These are phyloP conservation scores for Fraxinus greggii DNA, from an alignment of 305 asterid species.

Conservation along the genomic window DNA sequence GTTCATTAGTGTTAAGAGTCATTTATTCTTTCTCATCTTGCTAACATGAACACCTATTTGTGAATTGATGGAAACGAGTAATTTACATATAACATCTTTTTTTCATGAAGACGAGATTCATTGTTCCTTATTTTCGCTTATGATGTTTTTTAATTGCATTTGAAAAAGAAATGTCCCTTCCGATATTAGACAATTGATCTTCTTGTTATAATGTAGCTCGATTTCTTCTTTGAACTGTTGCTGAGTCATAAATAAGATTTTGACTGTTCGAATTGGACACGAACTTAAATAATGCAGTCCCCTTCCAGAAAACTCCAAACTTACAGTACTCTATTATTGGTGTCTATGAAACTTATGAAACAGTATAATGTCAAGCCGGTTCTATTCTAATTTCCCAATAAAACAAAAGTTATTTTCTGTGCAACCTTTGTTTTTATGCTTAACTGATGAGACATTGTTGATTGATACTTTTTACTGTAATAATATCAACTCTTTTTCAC, in stretches of 20 bases:
- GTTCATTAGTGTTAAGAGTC: not conserved
- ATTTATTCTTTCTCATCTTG: not conserved
- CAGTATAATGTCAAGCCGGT: constrained; percentile 13
- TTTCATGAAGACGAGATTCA: not conserved
- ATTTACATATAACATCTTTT: not conserved
- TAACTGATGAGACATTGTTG: constrained; percentile 12
- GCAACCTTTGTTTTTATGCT: not conserved
- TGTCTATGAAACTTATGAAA: constrained; percentile 7
- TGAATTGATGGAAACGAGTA: not conserved
- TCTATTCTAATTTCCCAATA: constrained; percentile 15
- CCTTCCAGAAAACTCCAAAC: not conserved
- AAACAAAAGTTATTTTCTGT: constrained; percentile 16
- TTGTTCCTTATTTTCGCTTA: not conserved
- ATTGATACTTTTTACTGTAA: constrained; percentile 4
- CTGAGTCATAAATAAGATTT: not conserved
- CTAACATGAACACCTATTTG: not conserved
- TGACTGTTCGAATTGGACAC: not conserved
- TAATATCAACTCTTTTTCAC: not conserved
- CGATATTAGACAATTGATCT: not conserved
- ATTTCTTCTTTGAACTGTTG: not conserved
- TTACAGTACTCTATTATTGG: constrained; percentile 3
- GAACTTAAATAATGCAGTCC: not conserved
- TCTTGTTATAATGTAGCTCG: not conserved
- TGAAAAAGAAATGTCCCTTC: not conserved
- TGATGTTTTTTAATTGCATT: not conserved